These are phyloP conservation scores for Tolypocladium pustulatum DNA, from an alignment of 2,329 filamentous ascomycete genomes.

Conservation along the genomic window DNA sequence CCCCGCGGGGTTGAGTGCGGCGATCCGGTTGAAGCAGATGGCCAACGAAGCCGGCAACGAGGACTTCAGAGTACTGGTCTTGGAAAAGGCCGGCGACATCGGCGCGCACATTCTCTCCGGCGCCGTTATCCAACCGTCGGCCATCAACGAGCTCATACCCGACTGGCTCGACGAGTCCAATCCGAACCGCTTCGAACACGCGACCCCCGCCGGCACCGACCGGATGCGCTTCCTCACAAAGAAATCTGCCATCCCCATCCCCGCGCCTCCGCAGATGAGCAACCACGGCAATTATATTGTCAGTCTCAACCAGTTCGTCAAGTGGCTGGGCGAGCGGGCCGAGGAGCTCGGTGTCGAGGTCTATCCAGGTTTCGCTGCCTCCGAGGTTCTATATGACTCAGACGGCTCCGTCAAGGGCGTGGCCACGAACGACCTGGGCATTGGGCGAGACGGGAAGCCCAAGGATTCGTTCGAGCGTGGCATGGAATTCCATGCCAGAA, in stretches of 20 bases:
- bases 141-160: slow-evolving; percentile 81
- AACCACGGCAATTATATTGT: slow-evolving; percentile 98
- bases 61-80: slow-evolving; percentile 81
- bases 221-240: slow-evolving; percentile 93
- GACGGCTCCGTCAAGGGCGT: slow-evolving; percentile 90
- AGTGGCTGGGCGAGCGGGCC: slow-evolving; percentile 93
- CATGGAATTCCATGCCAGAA: slow-evolving; percentile 93
- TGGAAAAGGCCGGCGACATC: slow-evolving; percentile 93
- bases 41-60: slow-evolving; percentile 93
- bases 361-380: slow-evolving; percentile 90
- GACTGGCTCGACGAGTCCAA: slow-evolving; percentile 90
- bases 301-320: slow-evolving; percentile 86
- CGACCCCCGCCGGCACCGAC: slow-evolving; percentile 73
- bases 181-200: slow-evolving; percentile 74
- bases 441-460: slow-evolving; percentile 69
- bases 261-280: slow-evolving; percentile 91
- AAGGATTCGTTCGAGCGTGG: slow-evolving; percentile 90
- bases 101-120: slow-evolving; percentile 93
- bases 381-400: slow-evolving; percentile 76
- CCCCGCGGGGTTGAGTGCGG: slow-evolving; percentile 85
- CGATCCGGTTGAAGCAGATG: slow-evolving; percentile 89
- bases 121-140: slow-evolving; percentile 83
- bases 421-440: slow-evolving; percentile 88
- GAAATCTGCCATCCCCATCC: slow-evolving; percentile 65
- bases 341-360: slow-evolving; percentile 94